A percentile compares a stretch with the other conserved stretches of the same genome.
Evolutionary conservation across 2,329 filamentous ascomycete species (phyloP).

Genomic region (Domatiomyces globalis): DNA sequence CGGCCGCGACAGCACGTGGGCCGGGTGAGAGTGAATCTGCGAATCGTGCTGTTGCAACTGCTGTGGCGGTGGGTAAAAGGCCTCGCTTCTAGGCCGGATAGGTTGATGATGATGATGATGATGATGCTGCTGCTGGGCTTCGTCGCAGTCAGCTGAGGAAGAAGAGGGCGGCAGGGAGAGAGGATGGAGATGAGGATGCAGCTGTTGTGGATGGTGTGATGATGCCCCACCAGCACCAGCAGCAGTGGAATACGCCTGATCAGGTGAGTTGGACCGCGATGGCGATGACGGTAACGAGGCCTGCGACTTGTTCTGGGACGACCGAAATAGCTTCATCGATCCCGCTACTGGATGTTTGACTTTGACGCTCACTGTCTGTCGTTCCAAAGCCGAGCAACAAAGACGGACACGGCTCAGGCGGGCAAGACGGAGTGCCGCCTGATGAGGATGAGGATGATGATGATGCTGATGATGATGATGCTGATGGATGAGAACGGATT

Average conservation of each 20-base stretch:
- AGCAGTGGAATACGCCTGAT: not conserved
- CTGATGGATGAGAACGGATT: not conserved
- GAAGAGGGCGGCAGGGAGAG: not conserved
- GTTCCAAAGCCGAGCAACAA: not conserved
- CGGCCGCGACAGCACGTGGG: not conserved
- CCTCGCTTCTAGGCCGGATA: not conserved
- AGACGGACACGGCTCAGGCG: not conserved
- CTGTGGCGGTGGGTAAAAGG: not conserved
- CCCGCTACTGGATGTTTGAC: not conserved
- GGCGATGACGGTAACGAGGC: slow-evolving; percentile 15
- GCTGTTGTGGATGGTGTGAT: slow-evolving; percentile 3
- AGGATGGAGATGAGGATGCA: slow-evolving; percentile 1
- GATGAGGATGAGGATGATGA: not conserved
- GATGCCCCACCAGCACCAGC: slow-evolving; percentile 1
- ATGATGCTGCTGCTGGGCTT: not conserved
- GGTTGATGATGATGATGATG: not conserved
- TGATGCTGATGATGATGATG: not conserved
- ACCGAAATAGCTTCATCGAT: slow-evolving; percentile 18
- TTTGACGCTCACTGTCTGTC: not conserved
- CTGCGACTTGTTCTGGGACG: slow-evolving; percentile 17
- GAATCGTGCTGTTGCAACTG: not conserved
- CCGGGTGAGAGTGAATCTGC: not conserved
- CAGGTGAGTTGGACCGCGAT: slow-evolving; percentile 5
- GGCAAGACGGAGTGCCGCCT: not conserved
- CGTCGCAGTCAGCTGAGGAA: slow-evolving; percentile 5